Evolutionary conservation across 192 early-diverging fungal genomes (phyloP).

Genomic region (Podila verticillata): DNA sequence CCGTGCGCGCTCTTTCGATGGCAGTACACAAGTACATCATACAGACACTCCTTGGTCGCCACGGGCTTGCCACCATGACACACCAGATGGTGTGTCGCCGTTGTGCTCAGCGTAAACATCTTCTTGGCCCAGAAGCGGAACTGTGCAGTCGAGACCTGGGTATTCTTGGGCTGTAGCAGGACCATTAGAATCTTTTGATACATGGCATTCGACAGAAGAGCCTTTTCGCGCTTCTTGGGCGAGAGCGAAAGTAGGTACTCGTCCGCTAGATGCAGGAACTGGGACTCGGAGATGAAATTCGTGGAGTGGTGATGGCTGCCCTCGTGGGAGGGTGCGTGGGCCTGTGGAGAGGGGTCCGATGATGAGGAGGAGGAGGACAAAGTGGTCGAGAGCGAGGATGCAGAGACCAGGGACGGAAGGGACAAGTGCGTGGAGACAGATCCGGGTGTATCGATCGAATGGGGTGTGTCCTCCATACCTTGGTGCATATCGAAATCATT

Average conservation of each 20-base stretch:
- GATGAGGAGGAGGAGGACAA: constrained; percentile 2
- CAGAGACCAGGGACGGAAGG: constrained; percentile 5
- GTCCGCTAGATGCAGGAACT: constrained; percentile 54
- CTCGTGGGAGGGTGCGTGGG: not conserved
- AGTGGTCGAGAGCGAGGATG: not conserved
- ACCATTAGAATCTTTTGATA: constrained; percentile 62
- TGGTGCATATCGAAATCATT: constrained; percentile 4
- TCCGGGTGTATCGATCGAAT: not conserved
- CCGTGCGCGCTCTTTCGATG: constrained; percentile 63
- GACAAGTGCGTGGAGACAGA: not conserved
- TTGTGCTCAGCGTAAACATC: constrained; percentile 59
- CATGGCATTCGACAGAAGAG: constrained; percentile 56
- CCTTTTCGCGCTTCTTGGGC: constrained; percentile 64
- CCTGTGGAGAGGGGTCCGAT: not conserved
- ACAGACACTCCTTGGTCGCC: constrained; percentile 60
- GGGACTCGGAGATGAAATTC: constrained; percentile 55
- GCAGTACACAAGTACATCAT: constrained; percentile 57
- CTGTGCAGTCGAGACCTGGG: constrained; percentile 61
- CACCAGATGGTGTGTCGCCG: constrained; percentile 44
- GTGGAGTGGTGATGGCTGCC: constrained; percentile 9
- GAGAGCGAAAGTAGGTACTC: constrained; percentile 59
- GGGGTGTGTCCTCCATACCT: not conserved
- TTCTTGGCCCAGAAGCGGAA: constrained; percentile 68
- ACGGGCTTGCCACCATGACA: constrained; percentile 63
- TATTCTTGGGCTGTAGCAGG: constrained; percentile 60